Conservation (phyloP, 139 green algal genomes). For the Tetraselmis chui region DNA sequence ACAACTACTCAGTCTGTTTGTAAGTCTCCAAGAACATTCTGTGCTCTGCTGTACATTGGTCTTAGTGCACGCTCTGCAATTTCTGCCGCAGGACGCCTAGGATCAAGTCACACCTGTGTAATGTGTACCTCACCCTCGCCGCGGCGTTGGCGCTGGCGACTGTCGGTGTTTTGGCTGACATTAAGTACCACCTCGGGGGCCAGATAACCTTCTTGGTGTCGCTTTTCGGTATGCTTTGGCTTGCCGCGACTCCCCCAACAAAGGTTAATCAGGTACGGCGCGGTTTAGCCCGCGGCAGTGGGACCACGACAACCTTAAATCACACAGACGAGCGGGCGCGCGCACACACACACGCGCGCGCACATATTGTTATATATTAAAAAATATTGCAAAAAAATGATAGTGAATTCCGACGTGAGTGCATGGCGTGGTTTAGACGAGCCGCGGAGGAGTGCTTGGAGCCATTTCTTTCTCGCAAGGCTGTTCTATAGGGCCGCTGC, state of each 20-base stretch:
- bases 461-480: conserved; percentile 28
- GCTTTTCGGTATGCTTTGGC: conserved; percentile 34
- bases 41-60: not conserved
- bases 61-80: too few relatives aligned
- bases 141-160: conserved; percentile 28
- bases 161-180: conserved; percentile 23
- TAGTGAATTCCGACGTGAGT: too few relatives aligned
- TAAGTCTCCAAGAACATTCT: not conserved
- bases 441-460: conserved; percentile 39
- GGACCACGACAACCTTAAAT: too few relatives aligned
- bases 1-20: not conserved
- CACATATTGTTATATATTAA: too few relatives aligned
- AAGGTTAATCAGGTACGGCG: conserved; percentile 37
- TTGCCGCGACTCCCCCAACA: conserved; percentile 25
- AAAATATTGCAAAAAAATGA: too few relatives aligned
- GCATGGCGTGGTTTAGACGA: conserved; percentile 33
- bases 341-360: too few relatives aligned
- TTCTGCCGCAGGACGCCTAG: conserved; percentile 22
- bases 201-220: conserved; percentile 34
- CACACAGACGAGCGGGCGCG: too few relatives aligned
- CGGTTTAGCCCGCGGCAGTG: too few relatives aligned
- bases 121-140: conserved; percentile 57
- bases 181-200: conserved; percentile 25
- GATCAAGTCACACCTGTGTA: conserved; percentile 43
- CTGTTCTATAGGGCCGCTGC: not conserved